Conservation (phyloP, 345 rosid species). For the Populus tremula region DNA sequence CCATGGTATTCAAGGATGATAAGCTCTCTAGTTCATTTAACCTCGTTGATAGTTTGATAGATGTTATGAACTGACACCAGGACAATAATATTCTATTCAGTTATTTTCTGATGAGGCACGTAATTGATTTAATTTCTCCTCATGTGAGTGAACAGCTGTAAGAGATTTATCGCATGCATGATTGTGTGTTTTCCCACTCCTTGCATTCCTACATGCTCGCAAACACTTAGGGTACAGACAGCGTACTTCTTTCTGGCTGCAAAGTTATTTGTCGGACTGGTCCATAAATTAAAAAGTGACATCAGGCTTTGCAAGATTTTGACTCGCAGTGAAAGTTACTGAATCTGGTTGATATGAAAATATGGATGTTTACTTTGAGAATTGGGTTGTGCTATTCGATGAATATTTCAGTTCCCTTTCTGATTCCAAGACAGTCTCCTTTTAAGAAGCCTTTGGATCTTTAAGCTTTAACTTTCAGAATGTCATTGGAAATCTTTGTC, state of each 20-base stretch:
- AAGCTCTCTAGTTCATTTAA: neutral
- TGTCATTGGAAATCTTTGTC: too few relatives aligned
- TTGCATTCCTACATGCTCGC: neutral
- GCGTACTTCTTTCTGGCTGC: neutral
- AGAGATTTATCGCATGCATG: neutral
- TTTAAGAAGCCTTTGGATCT: neutral
- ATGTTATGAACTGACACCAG: too few relatives aligned
- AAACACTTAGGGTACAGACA: neutral
- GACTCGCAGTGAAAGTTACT: neutral
- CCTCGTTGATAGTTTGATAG: constrained; percentile 34
- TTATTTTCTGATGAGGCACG: too few relatives aligned
- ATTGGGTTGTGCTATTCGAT: neutral
- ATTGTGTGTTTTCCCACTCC: neutral
- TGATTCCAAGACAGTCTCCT: neutral
- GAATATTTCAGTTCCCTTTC: neutral
- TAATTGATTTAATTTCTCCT: neutral
- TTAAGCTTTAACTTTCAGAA: too few relatives aligned
- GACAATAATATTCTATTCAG: too few relatives aligned
- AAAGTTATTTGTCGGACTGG: neutral
- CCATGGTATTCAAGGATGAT: constrained; percentile 28
- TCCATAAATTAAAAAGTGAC: neutral
- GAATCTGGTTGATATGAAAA: neutral
- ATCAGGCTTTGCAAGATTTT: neutral
- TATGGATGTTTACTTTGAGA: neutral
- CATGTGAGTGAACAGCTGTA: neutral